Percentiles rank a stretch among this genome's conserved stretches.
phyloP scores from a whole-genome alignment of 805 yeast genomes.

The Hermanozyma aechmeae region DNA sequence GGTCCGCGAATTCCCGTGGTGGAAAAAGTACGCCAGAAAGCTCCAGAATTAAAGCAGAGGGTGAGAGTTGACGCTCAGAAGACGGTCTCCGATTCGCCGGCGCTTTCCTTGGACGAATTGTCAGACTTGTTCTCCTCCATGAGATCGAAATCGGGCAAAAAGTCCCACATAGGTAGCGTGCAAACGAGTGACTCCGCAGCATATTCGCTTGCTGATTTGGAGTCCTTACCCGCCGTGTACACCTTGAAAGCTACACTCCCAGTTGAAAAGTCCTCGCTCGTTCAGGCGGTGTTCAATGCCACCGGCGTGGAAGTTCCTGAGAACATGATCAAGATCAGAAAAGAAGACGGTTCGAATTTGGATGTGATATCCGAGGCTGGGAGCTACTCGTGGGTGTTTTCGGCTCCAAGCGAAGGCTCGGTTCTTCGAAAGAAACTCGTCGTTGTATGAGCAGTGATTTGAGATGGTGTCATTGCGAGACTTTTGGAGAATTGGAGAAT shows the following conservation, averaged over 20 bases:
- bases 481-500: too few species aligned
- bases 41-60: neutral
- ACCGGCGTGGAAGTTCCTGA: slow-evolving; percentile 24
- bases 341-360: slow-evolving; percentile 5
- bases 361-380: slow-evolving; percentile 17
- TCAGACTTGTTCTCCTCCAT: slow-evolving; percentile 24
- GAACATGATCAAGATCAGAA: slow-evolving; percentile 12
- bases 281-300: slow-evolving; percentile 15
- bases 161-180: neutral
- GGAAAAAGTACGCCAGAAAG: slow-evolving; percentile 7
- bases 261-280: slow-evolving; percentile 16
- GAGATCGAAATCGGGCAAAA: slow-evolving; percentile 10
- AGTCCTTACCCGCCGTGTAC: slow-evolving; percentile 16
- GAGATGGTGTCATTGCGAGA: too few species aligned
- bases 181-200: slow-evolving; percentile 1
- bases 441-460: too few species aligned
- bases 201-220: slow-evolving; percentile 24
- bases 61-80: neutral
- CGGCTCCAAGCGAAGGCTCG: slow-evolving; percentile 17
- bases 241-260: slow-evolving; percentile 15
- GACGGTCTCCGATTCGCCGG: slow-evolving; percentile 2
- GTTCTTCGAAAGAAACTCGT: slow-evolving; percentile 9
- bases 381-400: slow-evolving; percentile 17
- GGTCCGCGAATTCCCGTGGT: slow-evolving; percentile 36
- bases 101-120: slow-evolving; percentile 31